Evolutionary conservation across 768 basidiomycete genomes (phyloP).

Genomic region (Mycena galericulata): DNA sequence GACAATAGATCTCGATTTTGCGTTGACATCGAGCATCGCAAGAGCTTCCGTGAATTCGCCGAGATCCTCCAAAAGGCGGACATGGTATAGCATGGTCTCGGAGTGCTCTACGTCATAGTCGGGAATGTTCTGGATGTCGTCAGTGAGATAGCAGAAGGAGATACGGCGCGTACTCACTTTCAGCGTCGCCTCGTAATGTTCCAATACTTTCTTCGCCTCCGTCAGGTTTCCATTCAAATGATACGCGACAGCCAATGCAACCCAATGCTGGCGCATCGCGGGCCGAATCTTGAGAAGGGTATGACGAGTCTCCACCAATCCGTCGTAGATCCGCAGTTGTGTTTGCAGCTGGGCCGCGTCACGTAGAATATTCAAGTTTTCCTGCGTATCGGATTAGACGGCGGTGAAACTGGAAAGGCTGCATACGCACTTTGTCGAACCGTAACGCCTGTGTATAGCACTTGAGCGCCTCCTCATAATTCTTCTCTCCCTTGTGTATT

Average conservation of each 20-base stretch:
- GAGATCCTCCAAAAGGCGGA: conserved; percentile 78
- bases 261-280: conserved; percentile 88
- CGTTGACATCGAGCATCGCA: conserved; percentile 69
- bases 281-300: conserved; percentile 85
- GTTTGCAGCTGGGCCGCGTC: conserved; percentile 92
- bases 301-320: conserved; percentile 84
- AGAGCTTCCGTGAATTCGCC: conserved; percentile 73
- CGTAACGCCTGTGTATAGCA: conserved; percentile 91
- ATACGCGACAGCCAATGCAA: conserved; percentile 89
- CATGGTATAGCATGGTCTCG: conserved; percentile 84
- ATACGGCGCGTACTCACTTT: conserved; percentile 66
- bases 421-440: conserved; percentile 82
- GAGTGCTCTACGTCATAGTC: conserved; percentile 86
- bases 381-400: conserved; percentile 59
- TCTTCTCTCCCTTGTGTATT: conserved; percentile 93
- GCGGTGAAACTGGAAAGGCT: conserved; percentile 1
- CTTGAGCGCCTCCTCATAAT: conserved; percentile 93
- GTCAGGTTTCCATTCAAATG: conserved; percentile 81
- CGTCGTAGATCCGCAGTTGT: conserved; percentile 85
- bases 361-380: conserved; percentile 93
- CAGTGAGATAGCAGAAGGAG: not conserved
- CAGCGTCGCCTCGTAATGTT: conserved; percentile 75
- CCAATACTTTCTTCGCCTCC: conserved; percentile 79
- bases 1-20: conserved; percentile 74
- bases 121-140: conserved; percentile 70